Base-by-base conservation (phyloP, 345 rosid genomes). In the Cardamine resedifolia region DNA sequence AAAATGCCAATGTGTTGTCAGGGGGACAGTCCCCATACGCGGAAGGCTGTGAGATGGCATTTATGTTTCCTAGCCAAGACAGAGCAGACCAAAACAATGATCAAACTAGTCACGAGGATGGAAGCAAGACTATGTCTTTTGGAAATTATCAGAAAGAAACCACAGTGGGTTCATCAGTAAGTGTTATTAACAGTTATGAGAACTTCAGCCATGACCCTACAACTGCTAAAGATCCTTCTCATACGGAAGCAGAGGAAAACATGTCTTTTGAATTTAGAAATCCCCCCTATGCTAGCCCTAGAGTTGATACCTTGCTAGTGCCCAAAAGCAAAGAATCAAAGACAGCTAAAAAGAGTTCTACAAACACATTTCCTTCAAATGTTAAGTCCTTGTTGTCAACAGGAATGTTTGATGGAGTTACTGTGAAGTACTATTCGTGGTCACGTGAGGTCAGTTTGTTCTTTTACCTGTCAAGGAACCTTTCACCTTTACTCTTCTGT, bases 351-450 rank as follows among this genome's bases (percentile, higher is more conserved):
- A 89, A 84, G 78, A 92, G 82, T 66, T 88, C 89, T 38, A 87
- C 90, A 39, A 87, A 90, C 79, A 85, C 90, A 81, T 94, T 94
- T 71, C 98, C 98, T 78, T 83, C 97, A 64, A 94, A 90, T 77
- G 95, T 94, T 33, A 90, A 90, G 81, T 87, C 94, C 70, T 83
- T 90, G 86, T 76, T 94, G 50, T 71, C 76, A 65, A 77, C 80
- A 23, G 76, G 80, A 64, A 87, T 87, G 88, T 90, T 90, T 41
- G 97, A 93, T 76, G 92, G 96, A 52, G 85, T 90, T 50, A 86
- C 87, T 28, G 94, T 90, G 63, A 93, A 90, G 85, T 93, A 93
- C 61, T 78, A 84, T 66, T 76, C 97, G 18, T 75, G 86, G 86
- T 84, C 96, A 33, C 85, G 87, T 47, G 90, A 93, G 96, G 98